A percentile compares a stretch with the other conserved stretches of the same genome.
These are phyloP conservation scores for Sugiyamaella lignohabitans DNA, from an alignment of 805 yeast species.

Conservation along the genomic window DNA sequence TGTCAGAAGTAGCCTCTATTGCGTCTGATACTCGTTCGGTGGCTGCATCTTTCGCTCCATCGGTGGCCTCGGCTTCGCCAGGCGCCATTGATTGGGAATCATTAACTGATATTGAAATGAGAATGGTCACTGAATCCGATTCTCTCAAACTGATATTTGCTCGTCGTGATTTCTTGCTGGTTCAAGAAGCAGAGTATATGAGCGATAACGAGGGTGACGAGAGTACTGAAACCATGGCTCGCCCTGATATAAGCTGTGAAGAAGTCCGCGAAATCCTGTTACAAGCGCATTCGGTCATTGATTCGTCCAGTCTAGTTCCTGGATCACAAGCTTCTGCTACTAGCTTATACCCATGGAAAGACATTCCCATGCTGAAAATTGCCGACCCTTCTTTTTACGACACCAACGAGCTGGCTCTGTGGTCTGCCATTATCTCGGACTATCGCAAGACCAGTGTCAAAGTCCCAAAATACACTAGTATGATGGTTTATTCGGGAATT, in stretches of 20 bases:
- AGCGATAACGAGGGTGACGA: constrained; percentile 2
- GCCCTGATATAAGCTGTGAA: constrained; percentile 3
- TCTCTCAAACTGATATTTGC: constrained; percentile 9
- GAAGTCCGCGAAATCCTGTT: constrained; percentile 10
- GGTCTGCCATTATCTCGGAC: constrained; percentile 32
- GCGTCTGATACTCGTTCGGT: too few relatives aligned
- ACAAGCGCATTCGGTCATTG: constrained; percentile 7
- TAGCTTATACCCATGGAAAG: constrained; percentile 12
- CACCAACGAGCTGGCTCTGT: constrained; percentile 28
- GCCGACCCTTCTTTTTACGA: not conserved
- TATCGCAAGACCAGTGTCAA: constrained; percentile 27
- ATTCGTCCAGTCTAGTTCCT: not conserved
- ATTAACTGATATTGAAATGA: constrained; percentile 14
- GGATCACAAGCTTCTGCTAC: not conserved
- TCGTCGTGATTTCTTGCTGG: constrained; percentile 10
- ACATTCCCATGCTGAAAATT: constrained; percentile 16
- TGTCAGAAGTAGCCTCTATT: too few relatives aligned
- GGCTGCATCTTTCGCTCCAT: too few relatives aligned
- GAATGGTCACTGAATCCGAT: constrained; percentile 15
- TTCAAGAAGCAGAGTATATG: constrained; percentile 2
- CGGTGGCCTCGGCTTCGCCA: not conserved
- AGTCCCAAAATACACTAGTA: constrained; percentile 28
- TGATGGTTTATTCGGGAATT: constrained; percentile 30
- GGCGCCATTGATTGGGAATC: constrained; percentile 13
- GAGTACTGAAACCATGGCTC: constrained; percentile 1